A percentile compares a stretch with the other conserved stretches of the same genome.
phyloP scores from a whole-genome alignment of 192 early-diverging fungal genomes.

The Oehlia diaphana region DNA sequence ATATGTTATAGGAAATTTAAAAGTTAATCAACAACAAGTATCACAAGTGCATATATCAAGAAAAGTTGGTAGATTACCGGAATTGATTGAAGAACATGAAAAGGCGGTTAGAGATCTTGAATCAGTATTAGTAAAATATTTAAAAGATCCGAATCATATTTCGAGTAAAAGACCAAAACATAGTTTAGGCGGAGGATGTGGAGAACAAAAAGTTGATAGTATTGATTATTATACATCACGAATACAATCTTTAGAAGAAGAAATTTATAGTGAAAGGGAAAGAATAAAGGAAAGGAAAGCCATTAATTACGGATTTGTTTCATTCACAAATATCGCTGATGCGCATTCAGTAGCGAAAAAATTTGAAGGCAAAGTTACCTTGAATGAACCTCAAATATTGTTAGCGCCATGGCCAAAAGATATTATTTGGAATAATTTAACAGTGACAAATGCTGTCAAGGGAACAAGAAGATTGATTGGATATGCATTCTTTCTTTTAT shows the following conservation, averaged over 20 bases:
- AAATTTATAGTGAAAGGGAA: constrained; percentile 53
- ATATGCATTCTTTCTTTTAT: constrained; percentile 50
- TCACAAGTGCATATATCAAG: constrained; percentile 66
- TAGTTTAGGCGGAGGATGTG: constrained; percentile 33
- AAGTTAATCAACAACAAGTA: constrained; percentile 40
- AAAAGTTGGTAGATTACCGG: constrained; percentile 63
- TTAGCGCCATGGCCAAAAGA: constrained; percentile 75
- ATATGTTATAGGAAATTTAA: constrained; percentile 45
- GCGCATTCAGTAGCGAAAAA: constrained; percentile 50
- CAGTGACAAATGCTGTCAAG: constrained; percentile 18
- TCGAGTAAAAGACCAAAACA: constrained; percentile 45
- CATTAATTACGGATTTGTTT: constrained; percentile 72
- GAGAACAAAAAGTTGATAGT: constrained; percentile 58
- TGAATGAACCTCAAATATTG: constrained; percentile 39
- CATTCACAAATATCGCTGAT: constrained; percentile 55
- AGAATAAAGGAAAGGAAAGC: constrained; percentile 50
- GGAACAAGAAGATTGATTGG: constrained; percentile 43
- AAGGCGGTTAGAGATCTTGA: constrained; percentile 64
- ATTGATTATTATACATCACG: constrained; percentile 70
- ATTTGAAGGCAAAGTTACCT: constrained; percentile 30
- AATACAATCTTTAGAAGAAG: constrained; percentile 54
- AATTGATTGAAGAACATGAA: constrained; percentile 66
- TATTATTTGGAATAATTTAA: constrained; percentile 73
- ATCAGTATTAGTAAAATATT: constrained; percentile 57
- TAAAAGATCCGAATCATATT: constrained; percentile 40